Base-by-base conservation (phyloP, 2,329 filamentous ascomycete genomes). In the Fulvia fulva region DNA sequence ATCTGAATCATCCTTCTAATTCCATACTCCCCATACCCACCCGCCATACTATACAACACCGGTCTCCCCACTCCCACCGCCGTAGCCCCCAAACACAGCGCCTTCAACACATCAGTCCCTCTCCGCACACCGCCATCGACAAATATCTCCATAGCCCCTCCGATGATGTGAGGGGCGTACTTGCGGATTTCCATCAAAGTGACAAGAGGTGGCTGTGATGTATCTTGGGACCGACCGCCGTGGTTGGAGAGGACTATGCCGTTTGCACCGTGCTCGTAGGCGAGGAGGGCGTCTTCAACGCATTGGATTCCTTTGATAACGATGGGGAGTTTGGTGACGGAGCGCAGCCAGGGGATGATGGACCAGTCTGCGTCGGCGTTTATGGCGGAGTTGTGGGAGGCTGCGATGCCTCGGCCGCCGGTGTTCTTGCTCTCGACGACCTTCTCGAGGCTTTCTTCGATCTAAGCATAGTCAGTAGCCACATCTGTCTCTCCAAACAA, bases 41-140 rank as follows among this genome's bases (percentile, higher is more conserved):
- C 67, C 1, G 81, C 55, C 62, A 63, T 62, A 41, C 62, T 80
- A 65, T 80, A 87, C 46, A 87, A 62, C 46, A 85, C 81, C 0
- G 83, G 82, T 19, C 86, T 74, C 0, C 86, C 86, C 12, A 89
- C 74, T 0, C 85, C 85, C 0, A 76, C 85, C 0, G 82, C 85
- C 56, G 74, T 84, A 0, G 84, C 86, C 0, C 87, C 86, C 0
- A 89, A 73, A 53, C 84, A 86, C 16, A 88, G 65, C 0, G 84
- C 85, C 70, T 89, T 89, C 65, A 89, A 78, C 3, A 89, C 81
- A 66, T 89, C 86, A 0, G 84, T 83, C 0, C 87, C 86, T n/a
- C 85, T 75, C 19, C 79, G 77, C 23, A 89, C 78, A 0, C 87
- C 86, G 0, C 86, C 85, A 60, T 89, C 86, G 2, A 89, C 74